Base-by-base conservation (phyloP, 345 rosid genomes). In the Diplotaxis tenuifolia region DNA sequence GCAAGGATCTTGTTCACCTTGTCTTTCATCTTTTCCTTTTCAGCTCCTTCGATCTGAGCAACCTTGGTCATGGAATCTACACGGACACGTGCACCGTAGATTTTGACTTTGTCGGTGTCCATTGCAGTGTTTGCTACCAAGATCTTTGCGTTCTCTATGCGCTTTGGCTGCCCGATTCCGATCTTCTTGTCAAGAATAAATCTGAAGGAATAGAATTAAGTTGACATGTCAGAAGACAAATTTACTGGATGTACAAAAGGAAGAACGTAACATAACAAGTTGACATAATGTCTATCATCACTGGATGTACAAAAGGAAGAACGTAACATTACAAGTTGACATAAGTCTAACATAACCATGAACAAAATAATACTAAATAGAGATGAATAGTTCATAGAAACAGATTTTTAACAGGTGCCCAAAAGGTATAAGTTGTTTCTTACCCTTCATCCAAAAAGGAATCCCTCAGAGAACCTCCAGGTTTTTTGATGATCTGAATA, bases 371-470 rank as follows among this genome's bases (percentile, higher is more conserved):
- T 14, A 45, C 19, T 42, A 42, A 42, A 42, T 47, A 40, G 20
- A 68, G 47, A 75, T 27, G 20, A 19, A 10, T 10, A 32, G 29
- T 21, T 15, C 10, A 9, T 1, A 19, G 36, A 65, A 22, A 64
- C 8, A 71, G 27, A 36, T 20, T 53, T 0, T 22, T 6, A 56
- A 16, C 36, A 65, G 58, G 4, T 5, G 25, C 10, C 0, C 5
- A 12, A 47, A 65, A 19, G 19, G 42, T 14, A 53, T 7, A 67
- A 38, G 65, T 77, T 53, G n/a, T 56, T 18, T 50, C 86, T 78
- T 77, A 92, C 99, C 99, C 99, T 86, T 95, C 99, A 87, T 95
- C 99, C 73, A 95, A 84, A 82, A 95, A 95, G 14, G 99, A 95
- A 84, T 95, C 99, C 68, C 36, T 87, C 25, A 92, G 85, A 29